Base-by-base conservation (phyloP, 1,284 basidiomycete species). In the Apiotrichum gamsii region DNA sequence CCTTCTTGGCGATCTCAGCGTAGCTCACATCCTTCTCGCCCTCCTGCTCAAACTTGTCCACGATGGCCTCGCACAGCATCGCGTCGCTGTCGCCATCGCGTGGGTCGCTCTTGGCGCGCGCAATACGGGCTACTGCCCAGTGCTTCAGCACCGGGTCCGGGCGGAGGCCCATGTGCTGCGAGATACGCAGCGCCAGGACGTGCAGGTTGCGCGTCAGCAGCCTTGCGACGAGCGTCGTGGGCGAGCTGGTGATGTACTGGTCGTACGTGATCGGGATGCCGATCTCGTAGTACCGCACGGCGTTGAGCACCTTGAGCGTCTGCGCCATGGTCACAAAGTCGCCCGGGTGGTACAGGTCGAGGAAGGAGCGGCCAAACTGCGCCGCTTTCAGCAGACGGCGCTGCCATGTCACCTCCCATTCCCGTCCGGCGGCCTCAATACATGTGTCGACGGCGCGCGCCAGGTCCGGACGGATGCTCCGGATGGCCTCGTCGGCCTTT, bases 101-200 rank as follows among this genome's bases (percentile, higher is more conserved):
- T 2, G 57, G 67, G 43, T 80, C 76, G 4, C 77, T 77, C 56
- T 82, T 80, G 8, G 87, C 82, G 8, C 81, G 80, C 21, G 82
- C 71, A 48, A 98, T 93, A 70, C 95, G 94, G 6, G 88, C 86
- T 51, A 83, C 84, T 0, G 95, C 93, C 95, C 95, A 98, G 66
- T 97, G 94, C 60, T 86, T 88, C 36, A 98, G 76, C 0, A 98
- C 90, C 0, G 82, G 78, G 54, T 93, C 87, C 0, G 90, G 85
- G 23, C 87, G 85, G 19, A 96, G 76, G 6, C 80, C 79, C 14
- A 98, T 79, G 71, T 83, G 89, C 9, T 82, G 79, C 1, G 91
- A 91, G 53, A 98, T 84, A n/a, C 90, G 83, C 6, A 97, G 80
- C 2, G 91, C 90, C 25, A 96, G 81, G 1, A 96, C 80, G 66